These are phyloP conservation scores for Trichoderma semiorbis DNA, from an alignment of 2,329 filamentous ascomycete species.

Conservation along the genomic window DNA sequence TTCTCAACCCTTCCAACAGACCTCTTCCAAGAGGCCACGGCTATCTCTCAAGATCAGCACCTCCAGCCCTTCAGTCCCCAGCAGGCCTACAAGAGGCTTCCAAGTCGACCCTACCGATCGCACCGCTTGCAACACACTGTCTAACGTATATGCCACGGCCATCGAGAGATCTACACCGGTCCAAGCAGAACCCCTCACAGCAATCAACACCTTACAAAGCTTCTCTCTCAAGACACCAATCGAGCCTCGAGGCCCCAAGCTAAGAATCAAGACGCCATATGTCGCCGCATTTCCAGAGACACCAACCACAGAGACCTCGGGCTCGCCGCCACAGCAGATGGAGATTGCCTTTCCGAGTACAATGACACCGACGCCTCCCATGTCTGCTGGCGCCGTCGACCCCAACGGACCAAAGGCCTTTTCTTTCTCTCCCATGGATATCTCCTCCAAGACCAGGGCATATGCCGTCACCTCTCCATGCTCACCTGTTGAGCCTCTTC, in stretches of 20 bases:
- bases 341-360: constrained; percentile 51
- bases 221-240: constrained; percentile 31
- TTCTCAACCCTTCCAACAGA: constrained; percentile 23
- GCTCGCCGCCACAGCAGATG: constrained; percentile 45
- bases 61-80: constrained; percentile 27
- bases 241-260: constrained; percentile 30
- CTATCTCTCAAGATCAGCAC: constrained; percentile 56
- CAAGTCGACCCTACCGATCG: constrained; percentile 54
- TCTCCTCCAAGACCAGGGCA: constrained; percentile 16
- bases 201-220: constrained; percentile 43
- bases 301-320: constrained; percentile 49
- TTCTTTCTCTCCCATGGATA: constrained; percentile 31
- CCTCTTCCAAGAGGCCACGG: constrained; percentile 47
- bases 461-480: background rate
- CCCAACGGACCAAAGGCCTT: constrained; percentile 47
- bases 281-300: constrained; percentile 50
- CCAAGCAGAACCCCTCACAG: constrained; percentile 45
- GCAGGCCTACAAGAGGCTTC: constrained; percentile 33
- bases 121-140: constrained; percentile 63
- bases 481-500: constrained; percentile 21
- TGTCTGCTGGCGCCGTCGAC: constrained; percentile 53
- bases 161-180: constrained; percentile 56
- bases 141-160: constrained; percentile 61
- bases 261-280: constrained; percentile 42
- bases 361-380: constrained; percentile 58